A percentile compares a stretch with the other conserved stretches of the same genome.
phyloP scores from a whole-genome alignment of 345 rosid genomes.

The Murraya paniculata region DNA sequence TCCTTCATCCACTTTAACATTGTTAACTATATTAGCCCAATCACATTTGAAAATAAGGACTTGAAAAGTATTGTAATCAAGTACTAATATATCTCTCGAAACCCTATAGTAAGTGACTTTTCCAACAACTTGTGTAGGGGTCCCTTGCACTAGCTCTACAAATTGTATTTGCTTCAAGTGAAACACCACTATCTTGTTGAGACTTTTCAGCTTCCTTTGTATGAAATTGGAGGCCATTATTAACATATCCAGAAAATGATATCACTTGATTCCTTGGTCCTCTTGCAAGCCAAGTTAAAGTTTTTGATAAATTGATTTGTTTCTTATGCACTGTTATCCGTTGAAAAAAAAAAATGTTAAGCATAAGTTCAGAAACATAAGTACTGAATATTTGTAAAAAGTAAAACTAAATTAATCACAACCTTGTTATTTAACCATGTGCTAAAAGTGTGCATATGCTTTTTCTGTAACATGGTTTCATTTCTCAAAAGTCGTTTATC shows the following conservation, averaged over 20 bases:
- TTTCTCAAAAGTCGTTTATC: too few relatives aligned
- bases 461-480: too few relatives aligned
- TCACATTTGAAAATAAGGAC: neutral
- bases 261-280: neutral
- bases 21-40: too few relatives aligned
- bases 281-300: neutral
- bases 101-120: neutral
- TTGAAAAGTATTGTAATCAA: neutral
- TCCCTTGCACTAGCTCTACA: neutral
- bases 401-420: too few relatives aligned
- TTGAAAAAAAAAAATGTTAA: neutral
- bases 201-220: too few relatives aligned
- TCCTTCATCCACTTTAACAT: too few relatives aligned
- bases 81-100: neutral
- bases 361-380: neutral
- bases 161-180: neutral
- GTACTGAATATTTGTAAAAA: neutral
- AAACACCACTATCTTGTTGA: too few relatives aligned
- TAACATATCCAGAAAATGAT: too few relatives aligned
- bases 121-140: neutral
- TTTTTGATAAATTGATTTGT: neutral
- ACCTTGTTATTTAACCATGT: too few relatives aligned
- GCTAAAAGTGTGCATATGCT: too few relatives aligned
- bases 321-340: accelerated
- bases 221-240: too few relatives aligned